Conservation (phyloP, 352 stramenopile genomes). For the Pythium scleroteichum region DNA sequence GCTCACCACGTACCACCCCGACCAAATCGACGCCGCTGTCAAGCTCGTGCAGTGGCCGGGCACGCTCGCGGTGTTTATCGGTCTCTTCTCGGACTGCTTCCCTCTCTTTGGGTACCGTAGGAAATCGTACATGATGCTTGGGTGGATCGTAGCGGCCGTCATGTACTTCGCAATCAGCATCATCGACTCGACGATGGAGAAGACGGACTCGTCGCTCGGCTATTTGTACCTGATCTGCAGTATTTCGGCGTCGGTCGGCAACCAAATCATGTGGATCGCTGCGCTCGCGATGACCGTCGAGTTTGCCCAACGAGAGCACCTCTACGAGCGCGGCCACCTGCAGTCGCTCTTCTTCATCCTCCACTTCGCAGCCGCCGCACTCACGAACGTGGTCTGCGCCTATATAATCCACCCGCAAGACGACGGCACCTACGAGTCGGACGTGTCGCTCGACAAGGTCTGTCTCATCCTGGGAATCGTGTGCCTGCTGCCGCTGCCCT, state of each 20-base stretch:
- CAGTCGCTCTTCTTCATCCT: slow-evolving; percentile 22
- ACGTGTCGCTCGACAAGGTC: slow-evolving; percentile 5
- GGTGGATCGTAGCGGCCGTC: slow-evolving; percentile 44
- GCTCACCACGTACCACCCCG: slow-evolving; percentile 36
- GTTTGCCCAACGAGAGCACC: slow-evolving; percentile 28
- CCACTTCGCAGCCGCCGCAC: slow-evolving; percentile 8
- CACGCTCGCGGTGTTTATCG: slow-evolving; percentile 80
- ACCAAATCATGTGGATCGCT: slow-evolving; percentile 23
- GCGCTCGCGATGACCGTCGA: slow-evolving; percentile 31
- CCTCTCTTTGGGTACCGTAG: slow-evolving; percentile 76
- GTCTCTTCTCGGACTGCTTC: slow-evolving; percentile 81
- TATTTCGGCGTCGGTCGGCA: slow-evolving; percentile 2
- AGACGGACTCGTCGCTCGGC: neutral
- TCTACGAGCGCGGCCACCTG: slow-evolving; percentile 27
- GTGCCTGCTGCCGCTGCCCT: slow-evolving; percentile 11
- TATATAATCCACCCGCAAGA: slow-evolving; percentile 14
- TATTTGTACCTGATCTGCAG: slow-evolving; percentile 20
- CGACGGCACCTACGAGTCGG: slow-evolving; percentile 8
- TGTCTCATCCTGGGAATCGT: slow-evolving; percentile 3
- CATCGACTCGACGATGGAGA: slow-evolving; percentile 9
- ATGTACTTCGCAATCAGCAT: slow-evolving; percentile 25
- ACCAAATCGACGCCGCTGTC: slow-evolving; percentile 33
- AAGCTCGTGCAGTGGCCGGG: slow-evolving; percentile 66
- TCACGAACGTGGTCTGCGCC: slow-evolving; percentile 11
- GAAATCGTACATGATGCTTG: slow-evolving; percentile 89